These are phyloP conservation scores for Lycium ferocissimum DNA, from an alignment of 257 asterid genomes.

Conservation along the genomic window DNA sequence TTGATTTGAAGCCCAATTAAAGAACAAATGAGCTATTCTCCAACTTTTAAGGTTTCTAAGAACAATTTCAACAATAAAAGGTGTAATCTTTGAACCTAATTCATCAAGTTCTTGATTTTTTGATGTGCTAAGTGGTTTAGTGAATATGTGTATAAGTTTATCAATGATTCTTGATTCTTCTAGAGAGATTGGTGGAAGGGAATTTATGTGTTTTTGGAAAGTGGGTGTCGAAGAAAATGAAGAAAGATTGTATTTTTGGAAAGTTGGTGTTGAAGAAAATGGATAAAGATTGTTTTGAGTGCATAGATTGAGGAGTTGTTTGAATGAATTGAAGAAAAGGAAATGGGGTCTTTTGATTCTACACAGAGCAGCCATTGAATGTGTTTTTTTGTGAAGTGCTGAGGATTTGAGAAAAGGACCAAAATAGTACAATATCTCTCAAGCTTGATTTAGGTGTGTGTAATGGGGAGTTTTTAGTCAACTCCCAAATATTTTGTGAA, in stretches of 20 bases:
- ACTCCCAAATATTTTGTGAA: no score
- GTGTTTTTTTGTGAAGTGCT: neutral
- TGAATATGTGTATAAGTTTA: constrained; percentile 65
- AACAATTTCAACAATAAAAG: constrained; percentile 71
- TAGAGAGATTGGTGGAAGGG: neutral
- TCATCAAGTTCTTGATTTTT: constrained; percentile 63
- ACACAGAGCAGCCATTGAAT: constrained; percentile 16
- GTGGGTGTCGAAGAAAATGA: constrained; percentile 27
- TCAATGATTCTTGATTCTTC: constrained; percentile 26
- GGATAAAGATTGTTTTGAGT: neutral
- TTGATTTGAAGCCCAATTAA: constrained; percentile 79
- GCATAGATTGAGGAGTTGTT: neutral
- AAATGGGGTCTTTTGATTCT: constrained; percentile 18
- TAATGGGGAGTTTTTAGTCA: no score
- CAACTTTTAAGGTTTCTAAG: constrained; percentile 63
- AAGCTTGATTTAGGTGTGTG: no score
- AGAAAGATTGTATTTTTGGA: constrained; percentile 1
- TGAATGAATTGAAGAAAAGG: neutral
- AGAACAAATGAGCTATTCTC: constrained; percentile 70
- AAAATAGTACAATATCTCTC: no score
- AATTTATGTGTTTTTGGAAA: constrained; percentile 11
- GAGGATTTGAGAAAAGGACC: no score
- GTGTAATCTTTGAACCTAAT: constrained; percentile 62
- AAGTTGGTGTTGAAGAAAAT: constrained; percentile 31
- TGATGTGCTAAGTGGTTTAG: constrained; percentile 48